phyloP scores from a whole-genome alignment of 305 asterid genomes.

The Striga hermonthica region DNA sequence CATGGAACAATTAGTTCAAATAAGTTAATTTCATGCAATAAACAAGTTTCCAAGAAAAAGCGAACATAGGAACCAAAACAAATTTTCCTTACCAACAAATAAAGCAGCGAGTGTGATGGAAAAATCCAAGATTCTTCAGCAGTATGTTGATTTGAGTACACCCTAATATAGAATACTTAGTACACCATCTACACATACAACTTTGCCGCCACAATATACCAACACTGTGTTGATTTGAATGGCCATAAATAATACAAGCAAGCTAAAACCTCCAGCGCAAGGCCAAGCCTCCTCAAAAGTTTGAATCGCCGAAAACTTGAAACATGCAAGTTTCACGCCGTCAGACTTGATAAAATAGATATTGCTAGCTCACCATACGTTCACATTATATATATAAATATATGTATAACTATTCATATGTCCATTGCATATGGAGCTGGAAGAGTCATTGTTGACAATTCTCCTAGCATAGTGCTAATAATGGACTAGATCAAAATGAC shows the following conservation, averaged over 20 bases:
- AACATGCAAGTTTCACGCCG: slow-evolving; percentile 31
- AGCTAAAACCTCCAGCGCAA: slow-evolving; percentile 31
- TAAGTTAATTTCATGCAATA: slow-evolving; percentile 25
- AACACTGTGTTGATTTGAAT: slow-evolving; percentile 35
- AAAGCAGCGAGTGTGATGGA: slow-evolving; percentile 78
- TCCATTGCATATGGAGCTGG: no score
- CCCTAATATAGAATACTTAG: slow-evolving; percentile 54
- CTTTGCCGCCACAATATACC: slow-evolving; percentile 51
- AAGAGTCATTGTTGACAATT: no score
- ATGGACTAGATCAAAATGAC: no score
- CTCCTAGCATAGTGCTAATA: no score
- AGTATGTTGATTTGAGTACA: slow-evolving; percentile 56
- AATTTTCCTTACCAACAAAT: slow-evolving; percentile 74
- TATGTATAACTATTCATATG: not conserved
- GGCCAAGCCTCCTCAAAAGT: slow-evolving; percentile 31
- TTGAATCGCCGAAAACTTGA: slow-evolving; percentile 26
- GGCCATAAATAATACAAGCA: slow-evolving; percentile 39
- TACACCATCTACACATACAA: slow-evolving; percentile 46
- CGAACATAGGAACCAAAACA: slow-evolving; percentile 53
- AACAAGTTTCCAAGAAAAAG: slow-evolving; percentile 35
- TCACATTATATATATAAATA: slow-evolving; percentile 28
- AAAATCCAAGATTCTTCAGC: slow-evolving; percentile 78
- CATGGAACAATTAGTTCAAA: slow-evolving; percentile 26
- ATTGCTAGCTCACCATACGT: slow-evolving; percentile 28
- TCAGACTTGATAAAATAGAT: slow-evolving; percentile 24